These are phyloP conservation scores for Boletus reticulatus DNA, from an alignment of 768 basidiomycete genomes.

Conservation along the genomic window DNA sequence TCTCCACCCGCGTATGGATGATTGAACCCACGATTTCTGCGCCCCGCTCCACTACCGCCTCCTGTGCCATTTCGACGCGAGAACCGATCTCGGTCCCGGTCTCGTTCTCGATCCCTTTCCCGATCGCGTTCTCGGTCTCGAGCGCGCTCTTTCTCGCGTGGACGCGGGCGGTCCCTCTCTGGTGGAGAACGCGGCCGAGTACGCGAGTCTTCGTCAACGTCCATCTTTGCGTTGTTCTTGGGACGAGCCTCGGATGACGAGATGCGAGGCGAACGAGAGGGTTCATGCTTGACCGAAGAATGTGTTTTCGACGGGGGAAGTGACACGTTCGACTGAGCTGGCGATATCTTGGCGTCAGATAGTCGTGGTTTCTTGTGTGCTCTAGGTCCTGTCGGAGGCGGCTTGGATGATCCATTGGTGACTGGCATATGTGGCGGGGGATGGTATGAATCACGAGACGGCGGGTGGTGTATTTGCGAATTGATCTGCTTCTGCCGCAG, in stretches of 20 bases:
- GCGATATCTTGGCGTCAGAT: constrained; percentile 47
- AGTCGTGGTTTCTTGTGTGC: constrained; percentile 79
- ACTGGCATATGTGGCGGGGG: constrained; percentile 28
- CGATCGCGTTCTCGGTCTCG: constrained; percentile 36
- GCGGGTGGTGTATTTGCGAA: constrained; percentile 32
- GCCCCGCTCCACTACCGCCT: constrained; percentile 35
- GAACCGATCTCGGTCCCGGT: constrained; percentile 38
- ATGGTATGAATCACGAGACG: constrained; percentile 47
- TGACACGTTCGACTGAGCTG: constrained; percentile 30
- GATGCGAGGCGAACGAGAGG: constrained; percentile 30
- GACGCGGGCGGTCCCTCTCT: constrained; percentile 39
- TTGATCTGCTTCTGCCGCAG: constrained; percentile 39
- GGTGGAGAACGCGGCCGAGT: constrained; percentile 43
- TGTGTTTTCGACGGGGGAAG: constrained; percentile 29
- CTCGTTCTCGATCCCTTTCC: constrained; percentile 35
- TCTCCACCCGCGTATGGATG: constrained; percentile 42
- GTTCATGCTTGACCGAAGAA: constrained; percentile 21
- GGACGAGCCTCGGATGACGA: constrained; percentile 27
- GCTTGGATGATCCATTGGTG: constrained; percentile 42
- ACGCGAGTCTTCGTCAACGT: constrained; percentile 53
- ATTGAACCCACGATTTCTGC: constrained; percentile 39
- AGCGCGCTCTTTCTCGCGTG: constrained; percentile 36
- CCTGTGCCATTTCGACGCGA: constrained; percentile 44
- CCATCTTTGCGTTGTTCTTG: constrained; percentile 44
- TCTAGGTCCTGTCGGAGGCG: constrained; percentile 75